These are phyloP conservation scores for Friedmanniomyces endolithicus DNA, from an alignment of 495 filamentous ascomycete species.

Conservation along the genomic window DNA sequence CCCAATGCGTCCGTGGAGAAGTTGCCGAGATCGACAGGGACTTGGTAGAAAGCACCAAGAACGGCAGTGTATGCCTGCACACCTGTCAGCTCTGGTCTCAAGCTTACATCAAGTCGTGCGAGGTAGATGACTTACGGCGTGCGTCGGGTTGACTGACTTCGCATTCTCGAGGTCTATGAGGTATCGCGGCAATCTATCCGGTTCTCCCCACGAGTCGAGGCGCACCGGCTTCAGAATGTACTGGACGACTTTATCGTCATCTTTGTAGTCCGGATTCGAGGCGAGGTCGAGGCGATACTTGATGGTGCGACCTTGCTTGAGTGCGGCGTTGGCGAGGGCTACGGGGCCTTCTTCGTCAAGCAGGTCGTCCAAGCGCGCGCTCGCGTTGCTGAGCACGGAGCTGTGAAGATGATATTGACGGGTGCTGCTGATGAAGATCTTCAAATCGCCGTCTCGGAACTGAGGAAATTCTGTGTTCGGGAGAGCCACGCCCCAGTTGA, in stretches of 20 bases:
- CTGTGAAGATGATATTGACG: constrained; percentile 22
- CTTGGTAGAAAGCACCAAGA: constrained; percentile 35
- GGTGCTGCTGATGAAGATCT: constrained; percentile 20
- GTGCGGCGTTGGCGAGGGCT: constrained; percentile 7
- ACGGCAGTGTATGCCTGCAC: constrained; percentile 21
- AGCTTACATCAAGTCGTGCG: neutral
- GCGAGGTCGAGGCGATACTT: constrained; percentile 22
- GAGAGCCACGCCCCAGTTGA: neutral
- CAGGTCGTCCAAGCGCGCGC: neutral
- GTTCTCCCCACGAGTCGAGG: constrained; percentile 3
- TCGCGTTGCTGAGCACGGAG: constrained; percentile 6
- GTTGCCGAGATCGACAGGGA: constrained; percentile 24
- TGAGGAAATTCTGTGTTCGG: constrained; percentile 3
- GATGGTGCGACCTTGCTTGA: constrained; percentile 16
- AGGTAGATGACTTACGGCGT: neutral
- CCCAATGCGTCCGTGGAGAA: constrained; percentile 6
- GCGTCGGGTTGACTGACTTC: neutral
- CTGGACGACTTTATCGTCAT: constrained; percentile 2
- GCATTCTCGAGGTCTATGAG: constrained; percentile 18
- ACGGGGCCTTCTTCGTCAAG: constrained; percentile 2
- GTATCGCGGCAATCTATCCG: too few relatives aligned
- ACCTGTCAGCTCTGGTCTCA: neutral
- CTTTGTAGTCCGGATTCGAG: neutral
- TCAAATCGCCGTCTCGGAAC: constrained; percentile 23
- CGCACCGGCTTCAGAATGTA: constrained; percentile 12